phyloP scores from a whole-genome alignment of 805 yeast genomes.

The Kodamaea hsintzibuensis region DNA sequence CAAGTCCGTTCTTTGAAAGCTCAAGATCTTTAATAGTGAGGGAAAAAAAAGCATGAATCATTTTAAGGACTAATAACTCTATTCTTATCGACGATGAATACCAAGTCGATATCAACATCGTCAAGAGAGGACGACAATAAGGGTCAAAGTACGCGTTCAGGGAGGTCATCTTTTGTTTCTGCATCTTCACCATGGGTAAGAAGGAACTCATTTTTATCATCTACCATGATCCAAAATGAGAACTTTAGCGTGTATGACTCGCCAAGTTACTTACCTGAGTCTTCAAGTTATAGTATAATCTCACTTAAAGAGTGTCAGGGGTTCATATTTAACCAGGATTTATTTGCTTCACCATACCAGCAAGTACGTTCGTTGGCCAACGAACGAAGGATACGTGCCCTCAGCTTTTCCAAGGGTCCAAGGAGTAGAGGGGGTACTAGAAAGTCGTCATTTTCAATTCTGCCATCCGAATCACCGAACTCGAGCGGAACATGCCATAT shows the following conservation, averaged over 20 bases:
- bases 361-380: constrained; percentile 45
- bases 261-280: constrained; percentile 30
- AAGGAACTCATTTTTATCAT: constrained; percentile 56
- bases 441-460: background rate
- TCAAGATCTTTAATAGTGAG: background rate
- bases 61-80: background rate
- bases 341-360: constrained; percentile 71
- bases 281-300: constrained; percentile 35
- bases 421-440: constrained; percentile 2
- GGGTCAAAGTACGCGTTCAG: background rate
- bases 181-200: constrained; percentile 55
- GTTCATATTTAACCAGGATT: constrained; percentile 72
- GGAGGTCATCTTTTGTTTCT: constrained; percentile 26
- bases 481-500: background rate
- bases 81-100: background rate
- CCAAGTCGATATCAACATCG: background rate
- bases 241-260: constrained; percentile 54
- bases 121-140: background rate
- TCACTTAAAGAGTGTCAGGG: constrained; percentile 68
- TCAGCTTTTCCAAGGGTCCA: constrained; percentile 18
- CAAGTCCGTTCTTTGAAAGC: background rate
- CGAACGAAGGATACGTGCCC: constrained; percentile 31
- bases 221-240: constrained; percentile 59
- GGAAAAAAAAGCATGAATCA: background rate
- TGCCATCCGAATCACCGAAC: constrained; percentile 7